Percentiles rank a stretch among this genome's conserved stretches.
These are phyloP conservation scores for Colletotrichum horii DNA, from an alignment of 2,329 filamentous ascomycete genomes.

Conservation along the genomic window DNA sequence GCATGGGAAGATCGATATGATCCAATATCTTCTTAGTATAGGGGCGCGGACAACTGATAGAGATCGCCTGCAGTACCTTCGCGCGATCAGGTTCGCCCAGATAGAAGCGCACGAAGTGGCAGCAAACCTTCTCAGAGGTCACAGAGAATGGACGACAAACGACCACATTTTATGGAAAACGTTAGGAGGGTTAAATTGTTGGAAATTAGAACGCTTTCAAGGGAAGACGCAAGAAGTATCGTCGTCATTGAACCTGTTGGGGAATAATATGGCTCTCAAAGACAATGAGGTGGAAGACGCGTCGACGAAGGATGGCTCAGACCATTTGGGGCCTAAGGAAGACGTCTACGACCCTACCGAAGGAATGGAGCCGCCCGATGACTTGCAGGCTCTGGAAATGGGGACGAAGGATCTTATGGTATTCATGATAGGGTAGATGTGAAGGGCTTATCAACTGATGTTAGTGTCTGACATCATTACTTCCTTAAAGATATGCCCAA, in stretches of 20 bases:
- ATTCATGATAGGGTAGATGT: neutral
- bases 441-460: no score
- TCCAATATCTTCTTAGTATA: neutral
- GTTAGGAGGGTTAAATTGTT: rapidly evolving
- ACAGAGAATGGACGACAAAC: neutral
- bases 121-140: neutral
- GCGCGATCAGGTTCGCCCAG: neutral
- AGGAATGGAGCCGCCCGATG: no score
- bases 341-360: no score
- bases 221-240: rapidly evolving
- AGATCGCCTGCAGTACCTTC: neutral
- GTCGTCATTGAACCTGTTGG: neutral
- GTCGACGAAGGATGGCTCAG: no score
- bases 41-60: neutral
- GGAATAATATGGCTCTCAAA: neutral
- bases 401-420: neutral
- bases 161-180: neutral
- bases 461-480: no score
- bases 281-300: neutral
- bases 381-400: neutral
- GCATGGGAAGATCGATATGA: neutral
- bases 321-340: rapidly evolving
- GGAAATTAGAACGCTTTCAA: neutral
- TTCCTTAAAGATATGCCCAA: rapidly evolving
- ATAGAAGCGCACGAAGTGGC: neutral